A percentile compares a stretch with the other conserved stretches of the same genome.
Evolutionary conservation across 106 monocot genomes (phyloP).

Genomic region (Dioscorea alata): DNA sequence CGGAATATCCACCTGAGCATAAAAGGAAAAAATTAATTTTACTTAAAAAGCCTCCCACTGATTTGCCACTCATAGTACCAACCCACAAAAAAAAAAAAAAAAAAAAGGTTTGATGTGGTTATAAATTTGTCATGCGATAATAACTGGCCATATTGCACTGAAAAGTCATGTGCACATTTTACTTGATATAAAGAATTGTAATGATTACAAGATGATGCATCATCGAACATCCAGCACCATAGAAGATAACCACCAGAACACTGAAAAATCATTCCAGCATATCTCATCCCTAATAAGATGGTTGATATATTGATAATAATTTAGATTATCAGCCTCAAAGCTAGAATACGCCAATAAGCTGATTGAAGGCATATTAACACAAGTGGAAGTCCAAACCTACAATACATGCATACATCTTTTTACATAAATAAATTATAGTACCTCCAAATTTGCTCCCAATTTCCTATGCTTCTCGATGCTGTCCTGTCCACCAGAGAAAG

Average conservation of each 20-base stretch:
- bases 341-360: too few relatives aligned
- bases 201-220: not conserved
- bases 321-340: not conserved
- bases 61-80: not conserved
- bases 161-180: not conserved
- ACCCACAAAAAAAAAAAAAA: not conserved
- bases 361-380: not conserved
- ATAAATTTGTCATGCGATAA: not conserved
- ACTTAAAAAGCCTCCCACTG: not conserved
- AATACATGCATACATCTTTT: not conserved
- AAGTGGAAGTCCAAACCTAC: not conserved
- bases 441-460: slow-evolving; percentile 96
- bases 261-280: not conserved
- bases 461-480: slow-evolving; percentile 85
- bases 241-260: not conserved
- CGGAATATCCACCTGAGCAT: slow-evolving; percentile 81
- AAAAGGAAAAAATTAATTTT: not conserved
- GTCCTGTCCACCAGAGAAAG: slow-evolving; percentile 97
- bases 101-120: not conserved
- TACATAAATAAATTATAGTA: slow-evolving; percentile 8
- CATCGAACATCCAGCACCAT: not conserved
- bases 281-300: not conserved
- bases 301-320: not conserved
- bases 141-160: not conserved
- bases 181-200: not conserved